Evolutionary conservation across 768 basidiomycete genomes (phyloP), one percentile per base, ranked within the genome.

Genomic region (Collybiopsis luxurians): DNA sequence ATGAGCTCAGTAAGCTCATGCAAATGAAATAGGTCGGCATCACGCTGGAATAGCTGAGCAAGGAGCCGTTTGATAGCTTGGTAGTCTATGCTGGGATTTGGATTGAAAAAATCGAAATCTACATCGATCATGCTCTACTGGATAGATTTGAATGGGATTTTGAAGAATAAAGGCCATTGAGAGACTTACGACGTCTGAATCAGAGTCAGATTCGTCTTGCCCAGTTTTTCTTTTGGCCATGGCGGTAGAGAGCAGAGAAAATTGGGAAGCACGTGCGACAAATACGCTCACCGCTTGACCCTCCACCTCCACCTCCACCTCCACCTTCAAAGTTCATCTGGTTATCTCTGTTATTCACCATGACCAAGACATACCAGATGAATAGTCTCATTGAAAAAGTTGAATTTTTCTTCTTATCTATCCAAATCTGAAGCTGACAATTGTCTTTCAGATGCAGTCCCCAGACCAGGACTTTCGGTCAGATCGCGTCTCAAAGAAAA

Each of bases 41-140:
- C 96, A 38, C 76, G 72, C 24, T 84, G 79, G 61, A 92, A 85
- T 26, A 90, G 83, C 69, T 92, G 90, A 0, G 66, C 66, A 13
- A 89, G 69, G 1, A 92, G 79, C 0, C 90, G 81, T 55, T 91
- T 90, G 65, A 96, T 76, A 2, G 95, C 92, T 60, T 90, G 86
- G 67, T 89, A 97, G 73, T 98, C 95, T 63, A 91, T 72, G 24
- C 69, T 79, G 2, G 90, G 84, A 61, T 90, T 87, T 5, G 92
- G 85, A 69, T 92, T 87, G 79, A 92, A 95, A 69, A 97, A 98
- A 61, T 97, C 94, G 66, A 98, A 98, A 66, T 89, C 87, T 62
- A 95, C 88, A 70, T 95, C 82, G 72, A 95, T 79, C 64, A 88
- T 79, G 66, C 77, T 81, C 81, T 84, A 74, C 72, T 72, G 49